Evolutionary conservation across 2,329 filamentous ascomycete species (phyloP).

Genomic region (Colletotrichum eremochloae): DNA sequence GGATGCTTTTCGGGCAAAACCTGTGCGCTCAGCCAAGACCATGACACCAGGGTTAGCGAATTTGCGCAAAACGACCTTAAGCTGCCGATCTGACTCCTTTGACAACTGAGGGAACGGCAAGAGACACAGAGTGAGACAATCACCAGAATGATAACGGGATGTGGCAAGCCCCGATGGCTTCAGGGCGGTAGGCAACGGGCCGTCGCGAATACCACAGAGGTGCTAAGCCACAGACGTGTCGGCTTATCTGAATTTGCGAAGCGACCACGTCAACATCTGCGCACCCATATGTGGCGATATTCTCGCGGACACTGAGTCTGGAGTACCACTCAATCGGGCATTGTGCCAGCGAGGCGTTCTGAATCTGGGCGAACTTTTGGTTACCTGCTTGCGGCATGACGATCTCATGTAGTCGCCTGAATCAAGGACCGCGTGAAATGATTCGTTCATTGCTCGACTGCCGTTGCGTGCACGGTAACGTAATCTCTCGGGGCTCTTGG

Average conservation of each 20-base stretch:
- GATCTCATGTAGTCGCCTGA: not conserved
- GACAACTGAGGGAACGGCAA: not conserved
- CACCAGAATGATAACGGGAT: not conserved
- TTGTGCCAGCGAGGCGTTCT: too few species aligned
- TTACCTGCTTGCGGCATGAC: not conserved
- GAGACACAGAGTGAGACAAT: not conserved
- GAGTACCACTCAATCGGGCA: not conserved
- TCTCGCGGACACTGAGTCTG: not conserved
- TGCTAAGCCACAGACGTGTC: not conserved
- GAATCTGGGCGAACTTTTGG: not conserved
- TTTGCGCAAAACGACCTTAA: slow-evolving; percentile 25
- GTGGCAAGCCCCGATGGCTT: not conserved
- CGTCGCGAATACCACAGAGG: too few species aligned
- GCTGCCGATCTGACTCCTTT: slow-evolving; percentile 27
- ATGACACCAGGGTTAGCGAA: slow-evolving; percentile 23
- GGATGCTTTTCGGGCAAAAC: not conserved
- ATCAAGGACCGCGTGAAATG: not conserved
- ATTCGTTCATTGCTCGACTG: not conserved
- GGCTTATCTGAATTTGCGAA: not conserved
- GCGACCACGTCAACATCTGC: not conserved
- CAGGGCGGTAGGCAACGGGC: not conserved
- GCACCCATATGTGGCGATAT: not conserved
- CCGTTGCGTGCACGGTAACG: not conserved
- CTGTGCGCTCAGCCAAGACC: slow-evolving; percentile 31
- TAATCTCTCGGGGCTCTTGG: not conserved